phyloP scores from a whole-genome alignment of 306 rosid genomes.

The Astragalus glycyphyllos region DNA sequence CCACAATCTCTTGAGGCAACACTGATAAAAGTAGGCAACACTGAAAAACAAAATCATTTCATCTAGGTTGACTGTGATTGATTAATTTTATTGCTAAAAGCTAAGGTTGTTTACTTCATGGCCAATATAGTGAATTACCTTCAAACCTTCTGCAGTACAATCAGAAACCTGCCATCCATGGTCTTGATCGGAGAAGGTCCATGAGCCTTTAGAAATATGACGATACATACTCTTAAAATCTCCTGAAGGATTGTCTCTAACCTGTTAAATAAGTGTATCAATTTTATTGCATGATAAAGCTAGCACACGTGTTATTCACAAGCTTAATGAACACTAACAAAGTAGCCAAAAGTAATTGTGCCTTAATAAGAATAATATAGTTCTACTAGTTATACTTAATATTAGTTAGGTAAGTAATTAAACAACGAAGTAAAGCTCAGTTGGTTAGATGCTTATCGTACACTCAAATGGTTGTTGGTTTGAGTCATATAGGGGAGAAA shows the following conservation, averaged over 20 bases:
- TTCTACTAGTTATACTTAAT: background rate
- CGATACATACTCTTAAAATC: constrained; percentile 68
- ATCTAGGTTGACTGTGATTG: background rate
- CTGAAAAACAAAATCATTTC: constrained; percentile 39
- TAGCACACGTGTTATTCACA: background rate
- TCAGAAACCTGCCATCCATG: constrained; percentile 95
- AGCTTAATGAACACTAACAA: background rate
- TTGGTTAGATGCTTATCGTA: too few species aligned
- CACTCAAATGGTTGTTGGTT: too few species aligned
- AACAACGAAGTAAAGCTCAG: too few species aligned
- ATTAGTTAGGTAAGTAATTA: background rate
- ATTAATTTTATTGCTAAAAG: background rate
- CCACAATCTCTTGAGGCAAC: constrained; percentile 69
- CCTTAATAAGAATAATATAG: background rate
- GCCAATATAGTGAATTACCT: constrained; percentile 47
- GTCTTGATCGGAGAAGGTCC: constrained; percentile 86
- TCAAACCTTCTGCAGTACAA: constrained; percentile 77
- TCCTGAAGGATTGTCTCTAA: constrained; percentile 63
- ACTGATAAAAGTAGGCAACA: constrained; percentile 66
- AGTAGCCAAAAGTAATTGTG: background rate
- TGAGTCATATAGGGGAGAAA: too few species aligned
- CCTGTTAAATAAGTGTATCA: constrained; percentile 39
- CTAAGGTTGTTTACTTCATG: background rate
- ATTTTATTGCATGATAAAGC: background rate
- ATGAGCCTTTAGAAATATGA: constrained; percentile 81